Evolutionary conservation across 1,139 yeast species (phyloP).

Genomic region (Debaryomyces robertsiae): DNA sequence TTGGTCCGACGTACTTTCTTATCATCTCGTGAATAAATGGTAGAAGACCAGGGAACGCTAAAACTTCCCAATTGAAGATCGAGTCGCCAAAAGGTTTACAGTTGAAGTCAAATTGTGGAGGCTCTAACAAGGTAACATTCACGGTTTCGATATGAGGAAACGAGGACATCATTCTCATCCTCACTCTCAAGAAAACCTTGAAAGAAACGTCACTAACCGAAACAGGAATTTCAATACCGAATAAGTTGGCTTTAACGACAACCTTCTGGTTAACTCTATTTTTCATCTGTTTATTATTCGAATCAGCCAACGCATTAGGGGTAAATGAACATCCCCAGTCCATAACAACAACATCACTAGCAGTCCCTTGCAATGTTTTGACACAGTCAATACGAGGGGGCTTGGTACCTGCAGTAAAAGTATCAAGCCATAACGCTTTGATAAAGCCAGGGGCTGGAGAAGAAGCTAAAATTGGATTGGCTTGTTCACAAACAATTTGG

Average conservation of each 20-base stretch:
- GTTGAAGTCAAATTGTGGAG: conserved; percentile 85
- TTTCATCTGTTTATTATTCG: conserved; percentile 80
- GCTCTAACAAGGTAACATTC: conserved; percentile 78
- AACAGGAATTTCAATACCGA: conserved; percentile 68
- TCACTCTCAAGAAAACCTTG: conserved; percentile 69
- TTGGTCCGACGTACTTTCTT: conserved; percentile 82
- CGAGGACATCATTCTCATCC: conserved; percentile 84
- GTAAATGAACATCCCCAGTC: conserved; percentile 91
- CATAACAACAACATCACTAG: conserved; percentile 92
- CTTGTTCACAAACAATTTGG: conserved; percentile 82
- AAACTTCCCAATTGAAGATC: conserved; percentile 82
- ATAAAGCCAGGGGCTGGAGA: conserved; percentile 82
- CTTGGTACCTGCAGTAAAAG: conserved; percentile 90
- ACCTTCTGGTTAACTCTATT: conserved; percentile 81
- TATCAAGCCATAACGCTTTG: conserved; percentile 79
- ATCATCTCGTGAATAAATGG: conserved; percentile 84
- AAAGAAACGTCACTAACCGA: conserved; percentile 64
- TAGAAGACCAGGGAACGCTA: conserved; percentile 81
- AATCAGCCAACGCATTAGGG: conserved; percentile 85
- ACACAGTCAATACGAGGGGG: conserved; percentile 92
- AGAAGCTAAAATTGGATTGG: conserved; percentile 73
- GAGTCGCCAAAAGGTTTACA: conserved; percentile 74
- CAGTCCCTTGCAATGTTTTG: conserved; percentile 84
- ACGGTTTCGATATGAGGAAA: conserved; percentile 94
- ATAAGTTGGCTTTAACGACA: conserved; percentile 65